phyloP scores from a whole-genome alignment of 495 filamentous ascomycete species.

The Podospora pseudoanserina region DNA sequence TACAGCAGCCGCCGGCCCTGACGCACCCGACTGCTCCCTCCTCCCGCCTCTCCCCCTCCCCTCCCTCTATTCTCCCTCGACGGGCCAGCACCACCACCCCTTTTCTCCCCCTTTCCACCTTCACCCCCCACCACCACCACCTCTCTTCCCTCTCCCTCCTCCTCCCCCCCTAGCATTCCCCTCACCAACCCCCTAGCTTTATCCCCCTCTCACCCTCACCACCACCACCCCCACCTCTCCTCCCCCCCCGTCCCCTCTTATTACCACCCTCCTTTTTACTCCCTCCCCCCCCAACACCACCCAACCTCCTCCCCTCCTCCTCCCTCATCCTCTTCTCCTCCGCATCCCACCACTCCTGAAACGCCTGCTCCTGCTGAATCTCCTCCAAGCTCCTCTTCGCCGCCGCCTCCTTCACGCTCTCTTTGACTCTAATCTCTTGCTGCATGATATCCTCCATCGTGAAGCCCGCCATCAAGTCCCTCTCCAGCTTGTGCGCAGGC shows the following conservation, averaged over 20 bases:
- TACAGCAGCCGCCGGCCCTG: background rate
- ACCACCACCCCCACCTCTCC: slow-evolving; percentile 7
- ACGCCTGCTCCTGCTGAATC: slow-evolving; percentile 94
- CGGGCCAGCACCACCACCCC: too few species aligned
- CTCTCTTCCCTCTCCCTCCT: background rate
- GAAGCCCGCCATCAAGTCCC: slow-evolving; percentile 54
- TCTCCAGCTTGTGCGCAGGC: slow-evolving; percentile 47
- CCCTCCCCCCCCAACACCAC: slow-evolving; percentile 25
- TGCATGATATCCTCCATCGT: slow-evolving; percentile 85
- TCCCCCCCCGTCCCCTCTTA: slow-evolving; percentile 33
- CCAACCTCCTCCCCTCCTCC: slow-evolving; percentile 53
- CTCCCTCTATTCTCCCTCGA: background rate
- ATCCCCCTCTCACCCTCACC: slow-evolving; percentile 2
- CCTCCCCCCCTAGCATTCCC: background rate
- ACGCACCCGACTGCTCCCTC: background rate
- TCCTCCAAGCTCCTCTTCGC: slow-evolving; percentile 85
- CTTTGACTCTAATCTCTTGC: slow-evolving; percentile 81
- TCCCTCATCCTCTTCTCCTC: slow-evolving; percentile 70
- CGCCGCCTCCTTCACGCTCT: slow-evolving; percentile 73
- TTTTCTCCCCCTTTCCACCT: background rate
- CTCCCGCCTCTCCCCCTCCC: background rate
- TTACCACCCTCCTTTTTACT: slow-evolving; percentile 21
- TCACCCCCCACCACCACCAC: background rate
- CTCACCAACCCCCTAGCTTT: background rate
- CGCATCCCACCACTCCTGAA: slow-evolving; percentile 97